Evolutionary conservation across 176 grass and related monocot species (phyloP).

Genomic region (Oryza nivara): DNA sequence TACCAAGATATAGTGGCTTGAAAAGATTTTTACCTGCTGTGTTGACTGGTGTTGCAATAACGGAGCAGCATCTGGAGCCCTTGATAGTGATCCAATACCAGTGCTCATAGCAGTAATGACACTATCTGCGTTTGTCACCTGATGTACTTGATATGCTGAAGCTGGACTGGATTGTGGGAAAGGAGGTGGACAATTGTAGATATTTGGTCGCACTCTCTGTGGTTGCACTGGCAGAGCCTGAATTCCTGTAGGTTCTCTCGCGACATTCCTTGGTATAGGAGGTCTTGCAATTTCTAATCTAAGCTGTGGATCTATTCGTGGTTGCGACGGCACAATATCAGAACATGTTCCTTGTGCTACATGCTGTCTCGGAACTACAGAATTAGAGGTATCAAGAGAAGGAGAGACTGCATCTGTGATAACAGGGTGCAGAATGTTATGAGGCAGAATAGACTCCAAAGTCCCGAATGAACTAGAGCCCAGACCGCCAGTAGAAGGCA

Average conservation of each 20-base stretch:
- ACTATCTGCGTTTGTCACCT: conserved; percentile 21
- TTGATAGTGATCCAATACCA: conserved; percentile 50
- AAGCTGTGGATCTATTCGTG: conserved; percentile 37
- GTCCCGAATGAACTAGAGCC: conserved; percentile 61
- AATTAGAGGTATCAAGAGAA: conserved; percentile 57
- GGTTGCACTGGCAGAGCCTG: conserved; percentile 63
- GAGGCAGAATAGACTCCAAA: conserved; percentile 67
- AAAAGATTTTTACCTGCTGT: conserved; percentile 54
- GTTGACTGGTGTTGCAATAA: conserved; percentile 37
- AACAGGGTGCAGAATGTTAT: conserved; percentile 54
- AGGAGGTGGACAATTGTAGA: conserved; percentile 34
- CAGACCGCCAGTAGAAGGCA: conserved; percentile 4
- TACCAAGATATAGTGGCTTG: conserved; percentile 14
- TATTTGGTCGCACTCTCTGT: conserved; percentile 56
- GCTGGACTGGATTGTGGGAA: conserved; percentile 24
- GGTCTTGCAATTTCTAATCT: conserved; percentile 35
- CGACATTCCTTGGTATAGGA: conserved; percentile 64
- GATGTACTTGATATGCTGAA: conserved; percentile 42
- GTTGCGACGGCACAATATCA: conserved; percentile 36
- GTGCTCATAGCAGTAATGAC: conserved; percentile 40
- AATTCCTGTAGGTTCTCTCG: conserved; percentile 52
- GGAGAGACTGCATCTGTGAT: conserved; percentile 54
- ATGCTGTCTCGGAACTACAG: conserved; percentile 32
- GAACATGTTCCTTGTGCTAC: conserved; percentile 38
- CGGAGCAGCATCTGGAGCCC: conserved; percentile 38